Conservation (phyloP, 2,329 filamentous ascomycete genomes). For the Penicillium sp. region DNA sequence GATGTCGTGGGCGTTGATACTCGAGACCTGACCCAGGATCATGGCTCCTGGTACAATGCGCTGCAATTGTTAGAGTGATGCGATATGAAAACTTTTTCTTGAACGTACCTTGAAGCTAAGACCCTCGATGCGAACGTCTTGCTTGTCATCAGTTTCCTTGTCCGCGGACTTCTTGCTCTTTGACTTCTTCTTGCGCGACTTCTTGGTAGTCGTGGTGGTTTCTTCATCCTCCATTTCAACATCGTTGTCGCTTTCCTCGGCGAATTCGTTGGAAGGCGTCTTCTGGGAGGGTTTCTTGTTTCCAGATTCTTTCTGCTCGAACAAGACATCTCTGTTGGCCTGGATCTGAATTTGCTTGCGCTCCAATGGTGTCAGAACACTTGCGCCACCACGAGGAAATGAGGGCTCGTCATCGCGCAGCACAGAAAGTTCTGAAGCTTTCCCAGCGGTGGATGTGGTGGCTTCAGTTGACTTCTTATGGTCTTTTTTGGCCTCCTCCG, state of each 20-base stretch:
- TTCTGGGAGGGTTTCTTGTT: conserved; percentile 50
- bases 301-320: conserved; percentile 67
- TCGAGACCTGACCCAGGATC: conserved; percentile 80
- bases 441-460: conserved; percentile 23
- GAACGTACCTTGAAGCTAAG: conserved; percentile 78
- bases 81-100: neutral
- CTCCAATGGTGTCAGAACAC: conserved; percentile 86
- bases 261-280: conserved; percentile 52
- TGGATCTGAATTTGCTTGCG: conserved; percentile 95
- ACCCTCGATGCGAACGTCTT: conserved; percentile 73
- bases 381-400: conserved; percentile 90
- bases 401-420: conserved; percentile 77
- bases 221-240: conserved; percentile 51
- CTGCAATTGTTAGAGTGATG: conserved; percentile 51
- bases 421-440: conserved; percentile 43
- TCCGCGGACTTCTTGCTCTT: conserved; percentile 54
- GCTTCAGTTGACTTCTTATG: conserved; percentile 34
- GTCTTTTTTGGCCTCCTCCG: conserved; percentile 37
- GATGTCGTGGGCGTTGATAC: conserved; percentile 77
- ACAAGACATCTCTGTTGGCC: conserved; percentile 86
- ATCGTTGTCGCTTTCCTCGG: conserved; percentile 58
- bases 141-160: conserved; percentile 50
- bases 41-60: conserved; percentile 81
- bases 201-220: conserved; percentile 37
- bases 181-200: conserved; percentile 40